Evolutionary conservation across 257 asterid genomes (phyloP).

Genomic region (Fraxinus quadrangulata): DNA sequence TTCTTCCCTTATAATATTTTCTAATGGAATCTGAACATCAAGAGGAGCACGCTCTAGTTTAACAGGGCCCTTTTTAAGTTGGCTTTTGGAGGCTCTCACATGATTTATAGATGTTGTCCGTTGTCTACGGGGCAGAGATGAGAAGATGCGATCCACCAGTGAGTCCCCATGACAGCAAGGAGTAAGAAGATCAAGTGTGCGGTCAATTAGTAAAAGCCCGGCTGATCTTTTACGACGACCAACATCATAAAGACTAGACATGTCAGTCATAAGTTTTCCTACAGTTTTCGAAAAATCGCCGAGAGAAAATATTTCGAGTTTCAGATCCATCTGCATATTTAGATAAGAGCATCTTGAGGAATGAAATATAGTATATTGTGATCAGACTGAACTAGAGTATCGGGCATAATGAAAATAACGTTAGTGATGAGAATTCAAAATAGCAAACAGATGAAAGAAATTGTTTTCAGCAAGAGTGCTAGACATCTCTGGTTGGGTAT

Average conservation of each 20-base stretch:
- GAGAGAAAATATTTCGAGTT: slow-evolving; percentile 93
- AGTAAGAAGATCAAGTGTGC: slow-evolving; percentile 97
- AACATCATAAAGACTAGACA: slow-evolving; percentile 98
- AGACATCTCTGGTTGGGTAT: slow-evolving; percentile 7
- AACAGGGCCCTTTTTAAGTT: slow-evolving; percentile 47
- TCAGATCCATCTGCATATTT: slow-evolving; percentile 93
- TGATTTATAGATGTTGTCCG: slow-evolving; percentile 49
- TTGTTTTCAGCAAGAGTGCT: slow-evolving; percentile 11
- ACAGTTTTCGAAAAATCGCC: slow-evolving; percentile 88
- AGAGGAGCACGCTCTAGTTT: slow-evolving; percentile 73
- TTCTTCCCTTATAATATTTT: slow-evolving; percentile 47
- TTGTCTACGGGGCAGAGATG: slow-evolving; percentile 74
- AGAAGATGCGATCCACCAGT: slow-evolving; percentile 82
- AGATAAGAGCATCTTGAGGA: slow-evolving; percentile 25
- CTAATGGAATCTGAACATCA: slow-evolving; percentile 72
- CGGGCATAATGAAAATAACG: slow-evolving; percentile 4
- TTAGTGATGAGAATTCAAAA: background rate
- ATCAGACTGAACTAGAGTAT: background rate
- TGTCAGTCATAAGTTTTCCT: slow-evolving; percentile 90
- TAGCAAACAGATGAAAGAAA: background rate
- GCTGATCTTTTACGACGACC: slow-evolving; percentile 93
- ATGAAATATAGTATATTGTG: background rate
- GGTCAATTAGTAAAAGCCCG: slow-evolving; percentile 85
- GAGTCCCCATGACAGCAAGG: slow-evolving; percentile 99
- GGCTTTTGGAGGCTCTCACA: slow-evolving; percentile 59